Conservation (phyloP, 805 yeast genomes). For the Ogataea wickerhamii region DNA sequence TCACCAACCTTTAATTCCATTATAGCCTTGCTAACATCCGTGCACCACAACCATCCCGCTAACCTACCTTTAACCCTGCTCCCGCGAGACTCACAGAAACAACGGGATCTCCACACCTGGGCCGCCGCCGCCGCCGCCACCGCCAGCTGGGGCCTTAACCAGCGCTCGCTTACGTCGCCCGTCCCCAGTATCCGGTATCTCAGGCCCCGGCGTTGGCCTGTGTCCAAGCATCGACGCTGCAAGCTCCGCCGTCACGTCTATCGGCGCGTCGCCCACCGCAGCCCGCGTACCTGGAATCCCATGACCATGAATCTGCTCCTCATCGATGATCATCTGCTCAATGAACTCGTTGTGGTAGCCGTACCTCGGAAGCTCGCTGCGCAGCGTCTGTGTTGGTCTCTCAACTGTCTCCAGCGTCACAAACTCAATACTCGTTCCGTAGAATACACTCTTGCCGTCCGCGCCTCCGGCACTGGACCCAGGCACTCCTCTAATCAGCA, state of each 20-base stretch:
- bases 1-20: no score
- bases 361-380: constrained; percentile 1
- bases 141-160: no score
- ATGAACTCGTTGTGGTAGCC: constrained; percentile 28
- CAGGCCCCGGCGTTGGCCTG: constrained; percentile 1
- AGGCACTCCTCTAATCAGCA: constrained; percentile 21
- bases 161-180: constrained; percentile 4
- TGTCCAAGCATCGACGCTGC: constrained; percentile 2
- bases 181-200: not conserved
- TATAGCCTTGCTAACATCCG: no score
- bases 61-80: no score
- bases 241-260: constrained; percentile 2
- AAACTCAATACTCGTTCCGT: constrained; percentile 32
- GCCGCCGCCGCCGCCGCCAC: not conserved
- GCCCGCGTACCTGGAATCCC: constrained; percentile 24
- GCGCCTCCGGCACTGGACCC: constrained; percentile 5
- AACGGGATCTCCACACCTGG: constrained; percentile 37
- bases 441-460: constrained; percentile 16
- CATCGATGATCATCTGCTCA: constrained; percentile 32
- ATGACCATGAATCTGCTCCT: constrained; percentile 29
- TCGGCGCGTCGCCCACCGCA: not conserved
- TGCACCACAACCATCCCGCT: no score
- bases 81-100: constrained; percentile 28
- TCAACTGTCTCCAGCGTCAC: constrained; percentile 25
- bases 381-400: not conserved